Evolutionary conservation across 495 filamentous ascomycete genomes (phyloP).

Genomic region (Penicillium diatomitis): DNA sequence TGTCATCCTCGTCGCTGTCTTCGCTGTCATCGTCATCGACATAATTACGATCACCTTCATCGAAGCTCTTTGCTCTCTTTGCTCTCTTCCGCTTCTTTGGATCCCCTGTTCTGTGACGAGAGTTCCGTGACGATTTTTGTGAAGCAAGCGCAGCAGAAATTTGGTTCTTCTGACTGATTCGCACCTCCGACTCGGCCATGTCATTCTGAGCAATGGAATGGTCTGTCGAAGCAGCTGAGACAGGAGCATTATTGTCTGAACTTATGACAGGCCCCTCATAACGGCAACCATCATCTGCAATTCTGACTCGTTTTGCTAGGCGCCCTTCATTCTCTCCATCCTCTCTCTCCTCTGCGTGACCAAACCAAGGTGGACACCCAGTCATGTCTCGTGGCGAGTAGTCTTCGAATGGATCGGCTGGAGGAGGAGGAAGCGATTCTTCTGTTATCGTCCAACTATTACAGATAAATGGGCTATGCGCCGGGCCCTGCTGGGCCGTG

Average conservation of each 20-base stretch:
- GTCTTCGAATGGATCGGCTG: background rate
- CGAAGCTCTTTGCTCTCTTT: background rate
- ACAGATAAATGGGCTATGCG: too few species aligned
- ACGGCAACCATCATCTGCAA: background rate
- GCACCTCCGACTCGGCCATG: too few species aligned
- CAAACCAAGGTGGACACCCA: background rate
- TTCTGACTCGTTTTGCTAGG: background rate
- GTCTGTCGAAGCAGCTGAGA: too few species aligned
- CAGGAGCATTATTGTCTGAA: too few species aligned
- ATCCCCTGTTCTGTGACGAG: background rate
- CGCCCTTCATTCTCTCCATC: too few species aligned
- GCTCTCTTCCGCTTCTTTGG: background rate
- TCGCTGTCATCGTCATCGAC: constrained; percentile 4
- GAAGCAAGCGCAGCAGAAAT: too few species aligned
- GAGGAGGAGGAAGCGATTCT: background rate
- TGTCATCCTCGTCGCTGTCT: background rate
- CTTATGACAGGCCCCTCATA: too few species aligned
- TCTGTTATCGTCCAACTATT: background rate
- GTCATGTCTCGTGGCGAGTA: background rate
- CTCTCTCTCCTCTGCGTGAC: background rate
- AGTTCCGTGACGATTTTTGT: too few species aligned
- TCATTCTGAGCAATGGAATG: too few species aligned
- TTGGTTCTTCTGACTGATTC: too few species aligned
- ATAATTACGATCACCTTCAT: background rate
- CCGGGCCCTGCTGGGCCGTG: too few species aligned